Conservation (phyloP, 2,329 filamentous ascomycete species). For the Colletotrichum simmondsii region DNA sequence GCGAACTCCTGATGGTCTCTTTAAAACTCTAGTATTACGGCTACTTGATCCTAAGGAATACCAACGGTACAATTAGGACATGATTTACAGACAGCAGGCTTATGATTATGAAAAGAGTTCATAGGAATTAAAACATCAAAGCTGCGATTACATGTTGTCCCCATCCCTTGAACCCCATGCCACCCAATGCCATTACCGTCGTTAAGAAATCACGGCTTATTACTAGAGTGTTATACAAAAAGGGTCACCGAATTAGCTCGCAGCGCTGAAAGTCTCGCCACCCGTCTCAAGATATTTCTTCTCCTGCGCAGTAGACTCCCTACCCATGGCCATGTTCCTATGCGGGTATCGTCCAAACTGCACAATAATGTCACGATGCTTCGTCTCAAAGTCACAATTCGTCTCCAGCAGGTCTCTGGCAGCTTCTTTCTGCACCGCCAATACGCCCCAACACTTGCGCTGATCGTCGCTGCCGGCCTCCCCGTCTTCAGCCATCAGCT, state of each 20-base stretch:
- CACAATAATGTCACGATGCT: constrained; percentile 61
- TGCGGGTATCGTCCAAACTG: constrained; percentile 70
- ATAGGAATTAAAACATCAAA: too few species aligned
- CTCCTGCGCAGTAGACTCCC: constrained; percentile 62
- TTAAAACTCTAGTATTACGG: too few species aligned
- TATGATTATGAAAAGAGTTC: too few species aligned
- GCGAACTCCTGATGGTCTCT: too few species aligned
- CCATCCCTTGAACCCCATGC: neutral
- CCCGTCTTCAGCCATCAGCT: constrained; percentile 42
- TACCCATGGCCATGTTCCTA: constrained; percentile 62
- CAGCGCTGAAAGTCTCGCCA: constrained; percentile 49
- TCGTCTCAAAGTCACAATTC: constrained; percentile 49
- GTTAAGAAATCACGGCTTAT: neutral
- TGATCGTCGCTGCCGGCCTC: constrained; percentile 38
- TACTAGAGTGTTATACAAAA: neutral
- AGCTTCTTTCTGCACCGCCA: constrained; percentile 40
- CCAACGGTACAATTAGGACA: too few species aligned
- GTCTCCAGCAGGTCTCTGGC: constrained; percentile 38
- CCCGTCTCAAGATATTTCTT: constrained; percentile 58
- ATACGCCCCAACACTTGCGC: constrained; percentile 40
- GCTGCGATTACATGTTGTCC: neutral
- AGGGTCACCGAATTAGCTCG: neutral
- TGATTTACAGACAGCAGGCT: too few species aligned
- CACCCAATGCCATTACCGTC: neutral
- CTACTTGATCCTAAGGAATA: too few species aligned